Conservation (phyloP, 1,284 basidiomycete species). For the Gomphus bonarii region DNA sequence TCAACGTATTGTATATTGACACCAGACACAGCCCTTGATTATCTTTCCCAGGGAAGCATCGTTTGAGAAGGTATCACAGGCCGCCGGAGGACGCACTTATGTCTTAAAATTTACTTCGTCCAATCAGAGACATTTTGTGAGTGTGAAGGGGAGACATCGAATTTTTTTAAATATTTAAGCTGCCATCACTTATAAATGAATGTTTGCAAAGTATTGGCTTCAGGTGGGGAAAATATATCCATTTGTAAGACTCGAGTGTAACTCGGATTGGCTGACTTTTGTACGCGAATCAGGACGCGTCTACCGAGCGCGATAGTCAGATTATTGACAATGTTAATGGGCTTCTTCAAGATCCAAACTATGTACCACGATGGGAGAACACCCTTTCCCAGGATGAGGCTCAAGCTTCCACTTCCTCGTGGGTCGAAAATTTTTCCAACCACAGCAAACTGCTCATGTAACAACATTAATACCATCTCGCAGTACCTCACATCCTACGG, state of each 20-base stretch:
- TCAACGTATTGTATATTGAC: not conserved
- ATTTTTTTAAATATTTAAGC: too few species aligned
- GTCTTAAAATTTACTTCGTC: constrained; percentile 77
- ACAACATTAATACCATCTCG: constrained; percentile 18
- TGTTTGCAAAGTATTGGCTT: constrained; percentile 59
- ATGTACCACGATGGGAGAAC: constrained; percentile 46
- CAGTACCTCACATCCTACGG: constrained; percentile 29
- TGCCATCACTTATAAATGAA: constrained; percentile 9
- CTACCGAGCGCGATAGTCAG: constrained; percentile 56
- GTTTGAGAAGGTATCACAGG: constrained; percentile 57
- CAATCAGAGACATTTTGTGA: constrained; percentile 69
- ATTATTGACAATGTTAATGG: constrained; percentile 61
- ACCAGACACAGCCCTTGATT: constrained; percentile 52
- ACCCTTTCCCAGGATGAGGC: constrained; percentile 9
- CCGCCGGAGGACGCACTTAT: constrained; percentile 52
- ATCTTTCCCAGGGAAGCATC: constrained; percentile 71
- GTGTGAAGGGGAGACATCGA: too few species aligned
- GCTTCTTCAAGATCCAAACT: constrained; percentile 53
- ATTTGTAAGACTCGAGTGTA: not conserved
- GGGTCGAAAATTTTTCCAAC: not conserved
- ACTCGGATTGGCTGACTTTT: not conserved
- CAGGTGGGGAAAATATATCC: constrained; percentile 42
- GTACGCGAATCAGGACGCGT: constrained; percentile 43
- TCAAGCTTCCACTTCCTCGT: constrained; percentile 14
- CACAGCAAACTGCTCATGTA: not conserved